Base-by-base conservation (phyloP, 2,329 filamentous ascomycete species). In the Neoscytalidium dimidiatum region DNA sequence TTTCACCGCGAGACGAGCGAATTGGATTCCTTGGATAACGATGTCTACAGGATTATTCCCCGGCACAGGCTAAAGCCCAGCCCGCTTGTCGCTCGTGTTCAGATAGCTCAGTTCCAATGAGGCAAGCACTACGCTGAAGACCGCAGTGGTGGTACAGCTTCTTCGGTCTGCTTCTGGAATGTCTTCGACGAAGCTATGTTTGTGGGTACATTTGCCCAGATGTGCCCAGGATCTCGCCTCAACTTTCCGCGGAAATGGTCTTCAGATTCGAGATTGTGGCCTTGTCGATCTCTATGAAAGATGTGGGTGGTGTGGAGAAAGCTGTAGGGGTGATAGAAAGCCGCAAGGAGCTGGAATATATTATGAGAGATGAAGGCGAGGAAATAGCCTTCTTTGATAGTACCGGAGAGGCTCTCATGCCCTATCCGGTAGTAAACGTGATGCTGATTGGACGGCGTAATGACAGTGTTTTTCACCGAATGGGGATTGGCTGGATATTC, bases 401-500 rank as follows among this genome's bases (percentile, higher is more conserved):
- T 13, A 49, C 13, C 1, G 43, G 56, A 3, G 52, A 53, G 1
- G 46, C 56, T 14, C 19, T 28, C 21, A 8, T 64, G 41, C 38
- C 41, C 26, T 28, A 26, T 14, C 62, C 52, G 17, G 17, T 60
- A 8, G 52, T 51, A 7, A 64, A 60, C n/a, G 51, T 64, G 23
- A 44, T 64, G 51, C 0, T 49, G n/a, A 43, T 64, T 19, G 62
- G 51, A 9, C 26, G 62, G 43, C 38, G 28, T 49, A 38, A 26
- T n/a, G n/a, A 5, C 21, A 26, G 46, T 2, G n/a, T 49, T 7
- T 19, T 28, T n/a, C 31, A 60, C 26, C 62, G 62, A 1, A 31
- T 31, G 38, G 52, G 46, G n/a, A 21, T 51, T 29, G 62, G 52
- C 2, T 60, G 52, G 62, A 28, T 64, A 8, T 38, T 56, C 4